These are phyloP conservation scores for Gelatoporia subvermispora DNA, from an alignment of 768 basidiomycete genomes.

Conservation along the genomic window DNA sequence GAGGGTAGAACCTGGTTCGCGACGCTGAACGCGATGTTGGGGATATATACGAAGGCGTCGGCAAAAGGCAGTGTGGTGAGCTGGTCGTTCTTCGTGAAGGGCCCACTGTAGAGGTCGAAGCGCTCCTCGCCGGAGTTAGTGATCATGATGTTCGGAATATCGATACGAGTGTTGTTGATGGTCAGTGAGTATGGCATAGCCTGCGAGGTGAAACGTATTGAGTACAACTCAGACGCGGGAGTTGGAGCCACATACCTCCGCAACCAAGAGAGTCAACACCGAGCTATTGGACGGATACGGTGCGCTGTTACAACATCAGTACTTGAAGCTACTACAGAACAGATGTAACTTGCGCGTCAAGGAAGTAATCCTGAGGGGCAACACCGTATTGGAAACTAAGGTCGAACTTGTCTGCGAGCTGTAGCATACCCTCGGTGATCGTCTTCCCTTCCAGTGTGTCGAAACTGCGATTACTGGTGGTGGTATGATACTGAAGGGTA, in stretches of 20 bases:
- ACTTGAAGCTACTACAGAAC: slow-evolving; percentile 11
- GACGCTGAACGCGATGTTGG: slow-evolving; percentile 43
- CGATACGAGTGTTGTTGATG: slow-evolving; percentile 58
- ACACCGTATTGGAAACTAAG: slow-evolving; percentile 60
- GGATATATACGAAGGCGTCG: slow-evolving; percentile 59
- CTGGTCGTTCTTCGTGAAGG: slow-evolving; percentile 79
- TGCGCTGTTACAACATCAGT: slow-evolving; percentile 31
- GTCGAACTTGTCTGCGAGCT: slow-evolving; percentile 55
- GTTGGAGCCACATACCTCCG: slow-evolving; percentile 30
- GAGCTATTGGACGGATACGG: slow-evolving; percentile 61
- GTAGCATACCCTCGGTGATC: slow-evolving; percentile 52
- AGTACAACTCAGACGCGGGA: slow-evolving; percentile 10
- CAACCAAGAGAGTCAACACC: slow-evolving; percentile 53
- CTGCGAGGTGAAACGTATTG: slow-evolving; percentile 19
- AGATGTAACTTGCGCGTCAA: slow-evolving; percentile 31
- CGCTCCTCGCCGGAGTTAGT: slow-evolving; percentile 60
- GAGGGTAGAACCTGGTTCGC: slow-evolving; percentile 50
- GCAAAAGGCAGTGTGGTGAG: slow-evolving; percentile 69
- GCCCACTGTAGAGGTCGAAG: slow-evolving; percentile 61
- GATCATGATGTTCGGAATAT: slow-evolving; percentile 60
- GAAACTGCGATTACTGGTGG: slow-evolving; percentile 45
- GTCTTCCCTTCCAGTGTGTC: slow-evolving; percentile 50
- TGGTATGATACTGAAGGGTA: slow-evolving; percentile 57
- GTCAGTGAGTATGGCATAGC: slow-evolving; percentile 52
- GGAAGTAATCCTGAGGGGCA: slow-evolving; percentile 71